A percentile compares a stretch with the other conserved stretches of the same genome.
These are phyloP conservation scores for Hyphochytrium catenoides DNA, from an alignment of 352 stramenopile genomes.

Conservation along the genomic window DNA sequence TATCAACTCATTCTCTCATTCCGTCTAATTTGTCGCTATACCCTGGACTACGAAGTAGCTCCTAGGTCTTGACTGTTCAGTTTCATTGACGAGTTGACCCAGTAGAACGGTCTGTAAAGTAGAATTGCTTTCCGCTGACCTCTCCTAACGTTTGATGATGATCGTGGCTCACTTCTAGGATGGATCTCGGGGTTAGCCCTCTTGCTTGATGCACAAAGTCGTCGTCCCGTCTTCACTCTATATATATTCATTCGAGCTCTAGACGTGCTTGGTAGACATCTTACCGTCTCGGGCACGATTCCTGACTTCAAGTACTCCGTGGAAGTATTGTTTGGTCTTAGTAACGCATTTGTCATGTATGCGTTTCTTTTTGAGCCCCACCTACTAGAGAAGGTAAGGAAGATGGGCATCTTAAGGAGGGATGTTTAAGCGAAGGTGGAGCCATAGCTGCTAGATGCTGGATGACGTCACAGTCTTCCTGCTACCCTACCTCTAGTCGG, in stretches of 20 bases:
- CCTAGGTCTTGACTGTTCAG: too few species aligned
- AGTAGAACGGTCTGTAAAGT: too few species aligned
- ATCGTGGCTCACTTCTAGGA: slow-evolving; percentile 7
- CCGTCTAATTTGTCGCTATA: too few species aligned
- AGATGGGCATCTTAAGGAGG: not conserved
- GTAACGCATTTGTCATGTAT: slow-evolving; percentile 55
- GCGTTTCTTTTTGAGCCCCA: slow-evolving; percentile 32
- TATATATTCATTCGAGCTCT: slow-evolving; percentile 65
- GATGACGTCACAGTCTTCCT: not conserved
- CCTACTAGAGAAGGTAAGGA: slow-evolving; percentile 31
- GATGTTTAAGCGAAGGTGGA: too few species aligned
- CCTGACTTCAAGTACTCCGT: slow-evolving; percentile 28
- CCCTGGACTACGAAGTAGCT: too few species aligned
- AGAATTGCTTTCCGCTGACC: too few species aligned
- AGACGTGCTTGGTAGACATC: slow-evolving; percentile 39
- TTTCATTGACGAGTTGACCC: too few species aligned
- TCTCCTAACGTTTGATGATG: too few species aligned
- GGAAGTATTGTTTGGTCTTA: slow-evolving; percentile 36
- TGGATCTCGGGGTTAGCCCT: slow-evolving; percentile 31
- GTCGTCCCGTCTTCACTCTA: slow-evolving; percentile 37
- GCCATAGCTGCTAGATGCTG: too few species aligned
- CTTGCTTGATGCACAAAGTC: slow-evolving; percentile 30
- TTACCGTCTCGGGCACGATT: slow-evolving; percentile 22
- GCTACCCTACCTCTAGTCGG: not conserved
- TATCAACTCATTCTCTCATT: too few species aligned